Conservation (phyloP, 257 asterid species). For the Solanum virginianum region DNA sequence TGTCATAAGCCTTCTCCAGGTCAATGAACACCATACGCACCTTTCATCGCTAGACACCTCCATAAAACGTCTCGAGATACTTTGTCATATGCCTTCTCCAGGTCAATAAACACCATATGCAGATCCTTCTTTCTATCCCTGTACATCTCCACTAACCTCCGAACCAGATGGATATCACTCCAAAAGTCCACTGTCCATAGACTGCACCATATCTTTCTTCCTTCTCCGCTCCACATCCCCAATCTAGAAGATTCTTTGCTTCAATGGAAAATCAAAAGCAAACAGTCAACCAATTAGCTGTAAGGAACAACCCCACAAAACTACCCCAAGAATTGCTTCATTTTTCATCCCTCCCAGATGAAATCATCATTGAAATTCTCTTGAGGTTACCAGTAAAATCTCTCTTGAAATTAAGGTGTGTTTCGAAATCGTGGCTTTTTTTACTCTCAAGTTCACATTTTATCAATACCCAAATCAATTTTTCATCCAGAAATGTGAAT, state of each 20-base stretch:
- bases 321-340: neutral
- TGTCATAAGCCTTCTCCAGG: no score
- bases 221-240: neutral
- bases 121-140: no score
- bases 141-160: no score
- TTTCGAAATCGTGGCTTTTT: conserved; percentile 39
- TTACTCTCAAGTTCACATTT: conserved; percentile 27
- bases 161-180: no score
- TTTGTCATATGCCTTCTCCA: no score
- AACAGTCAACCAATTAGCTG: neutral
- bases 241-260: neutral
- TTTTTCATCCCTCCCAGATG: conserved; percentile 29
- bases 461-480: conserved; percentile 17
- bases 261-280: neutral
- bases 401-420: conserved; percentile 32
- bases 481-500: neutral
- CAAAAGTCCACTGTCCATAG: neutral
- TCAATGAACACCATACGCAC: no score
- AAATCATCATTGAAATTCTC: conserved; percentile 37
- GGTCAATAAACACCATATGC: no score
- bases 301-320: neutral
- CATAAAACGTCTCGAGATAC: no score
- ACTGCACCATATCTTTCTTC: neutral
- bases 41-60: no score
- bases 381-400: conserved; percentile 35